These are phyloP conservation scores for Cystobasidium sp. DNA, from an alignment of 1,284 basidiomycete genomes.

Conservation along the genomic window DNA sequence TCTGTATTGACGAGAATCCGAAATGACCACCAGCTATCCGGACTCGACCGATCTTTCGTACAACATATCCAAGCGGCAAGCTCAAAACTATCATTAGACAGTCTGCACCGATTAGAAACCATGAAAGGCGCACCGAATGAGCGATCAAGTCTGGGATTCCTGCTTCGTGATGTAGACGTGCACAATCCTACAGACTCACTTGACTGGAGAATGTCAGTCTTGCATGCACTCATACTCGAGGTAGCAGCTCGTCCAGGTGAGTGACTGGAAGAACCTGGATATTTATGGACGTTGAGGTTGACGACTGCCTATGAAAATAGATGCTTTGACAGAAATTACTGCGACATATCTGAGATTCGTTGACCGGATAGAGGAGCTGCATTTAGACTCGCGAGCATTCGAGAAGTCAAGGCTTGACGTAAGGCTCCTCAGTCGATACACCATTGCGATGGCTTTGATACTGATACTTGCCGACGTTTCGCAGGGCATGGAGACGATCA, in stretches of 20 bases:
- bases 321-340: conserved; percentile 27
- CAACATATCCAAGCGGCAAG: conserved; percentile 11
- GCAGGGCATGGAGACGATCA: conserved; percentile 73
- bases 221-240: conserved; percentile 54
- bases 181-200: conserved; percentile 69
- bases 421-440: conserved; percentile 54
- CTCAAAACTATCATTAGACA: conserved; percentile 1
- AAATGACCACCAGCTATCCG: conserved; percentile 15
- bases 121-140: background rate
- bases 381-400: conserved; percentile 64
- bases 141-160: conserved; percentile 60
- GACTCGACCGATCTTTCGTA: conserved; percentile 21
- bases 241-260: conserved; percentile 6
- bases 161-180: conserved; percentile 69
- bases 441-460: conserved; percentile 7
- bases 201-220: conserved; percentile 71
- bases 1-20: background rate
- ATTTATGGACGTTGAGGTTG: background rate
- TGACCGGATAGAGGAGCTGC: conserved; percentile 66
- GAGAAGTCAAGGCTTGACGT: conserved; percentile 79
- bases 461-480: conserved; percentile 3
- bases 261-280: background rate
- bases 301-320: background rate
- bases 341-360: conserved; percentile 69
- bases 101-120: background rate